Evolutionary conservation across 1,139 yeast species (phyloP).

Genomic region (Hanseniaspora uvarum): DNA sequence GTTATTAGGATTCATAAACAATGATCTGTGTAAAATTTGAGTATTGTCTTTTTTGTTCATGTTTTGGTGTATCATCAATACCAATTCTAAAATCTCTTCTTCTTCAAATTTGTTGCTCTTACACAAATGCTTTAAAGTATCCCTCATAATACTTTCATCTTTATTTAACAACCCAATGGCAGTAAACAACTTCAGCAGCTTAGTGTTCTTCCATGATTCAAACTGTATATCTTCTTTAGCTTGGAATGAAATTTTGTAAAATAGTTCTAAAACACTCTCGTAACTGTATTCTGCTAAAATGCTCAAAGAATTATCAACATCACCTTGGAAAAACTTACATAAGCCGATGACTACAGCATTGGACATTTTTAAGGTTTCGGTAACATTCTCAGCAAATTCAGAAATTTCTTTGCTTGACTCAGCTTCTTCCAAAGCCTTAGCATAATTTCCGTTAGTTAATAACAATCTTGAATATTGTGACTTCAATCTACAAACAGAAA

Average conservation of each 20-base stretch:
- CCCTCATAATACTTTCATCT: conserved; percentile 46
- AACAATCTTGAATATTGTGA: conserved; percentile 60
- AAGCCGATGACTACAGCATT: conserved; percentile 62
- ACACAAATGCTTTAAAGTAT: conserved; percentile 49
- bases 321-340: conserved; percentile 49
- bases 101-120: background rate
- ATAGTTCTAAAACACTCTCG: conserved; percentile 46
- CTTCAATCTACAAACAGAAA: conserved; percentile 36
- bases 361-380: conserved; percentile 38
- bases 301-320: conserved; percentile 55
- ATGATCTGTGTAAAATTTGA: conserved; percentile 53
- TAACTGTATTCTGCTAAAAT: conserved; percentile 55
- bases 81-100: conserved; percentile 46
- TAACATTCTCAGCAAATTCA: conserved; percentile 32
- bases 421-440: conserved; percentile 51
- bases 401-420: conserved; percentile 46
- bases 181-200: conserved; percentile 30
- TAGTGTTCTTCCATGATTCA: conserved; percentile 12
- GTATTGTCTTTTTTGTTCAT: conserved; percentile 24
- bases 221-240: conserved; percentile 44
- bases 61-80: conserved; percentile 42
- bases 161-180: conserved; percentile 46
- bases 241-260: conserved; percentile 72
- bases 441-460: conserved; percentile 50
- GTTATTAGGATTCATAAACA: conserved; percentile 64